Evolutionary conservation across 2,329 filamentous ascomycete species (phyloP), one percentile per base, ranked within the genome.

Genomic region (Rhinocladiella similis): DNA sequence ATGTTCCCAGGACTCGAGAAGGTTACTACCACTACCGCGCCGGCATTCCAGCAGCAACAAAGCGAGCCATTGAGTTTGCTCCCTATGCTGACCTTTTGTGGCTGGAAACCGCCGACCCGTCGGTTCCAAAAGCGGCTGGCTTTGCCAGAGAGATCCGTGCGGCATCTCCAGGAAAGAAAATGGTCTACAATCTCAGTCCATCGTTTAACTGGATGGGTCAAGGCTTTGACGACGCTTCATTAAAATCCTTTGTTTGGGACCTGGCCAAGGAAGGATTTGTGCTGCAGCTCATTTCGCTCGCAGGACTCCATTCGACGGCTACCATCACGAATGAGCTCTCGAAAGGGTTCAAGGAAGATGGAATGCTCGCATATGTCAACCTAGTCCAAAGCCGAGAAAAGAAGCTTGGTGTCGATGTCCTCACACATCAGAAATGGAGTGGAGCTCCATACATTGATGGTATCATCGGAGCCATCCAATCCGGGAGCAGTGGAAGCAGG

Each of bases 181-280:
- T 99, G 20, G 93, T 97, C 0, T 99, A 99, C 78, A 99, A 99
- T 76, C 83, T 99, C 1, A 92, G 88, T 3, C 94, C 94, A 1
- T 96, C 90, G 7, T 99, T 99, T 82, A 97, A 99, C 80, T 99
- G 94, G 94, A 94, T 95, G 85, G 86, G 86, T 10, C 92, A 97
- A 70, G 94, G 93, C 27, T 99, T 97, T 75, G 87, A 83, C 2
- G 85, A 91, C 62, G 86, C 85, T 59, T 87, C 88, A 5, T 81
- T 99, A 53, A 91, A 89, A 76, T 91, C 84, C 5, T 99, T 99
- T 73, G 89, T 99, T 66, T 97, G 93, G 93, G 93, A 97, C 72
- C 85, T 99, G 63, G 94, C 92, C 7, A 85, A 87, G 70, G 89
- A 97, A 67, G 93, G 93, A 35, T 87, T 86, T 63, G 79, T 85